These are phyloP conservation scores for Suillus lakei DNA, from an alignment of 768 basidiomycete species.

Conservation along the genomic window DNA sequence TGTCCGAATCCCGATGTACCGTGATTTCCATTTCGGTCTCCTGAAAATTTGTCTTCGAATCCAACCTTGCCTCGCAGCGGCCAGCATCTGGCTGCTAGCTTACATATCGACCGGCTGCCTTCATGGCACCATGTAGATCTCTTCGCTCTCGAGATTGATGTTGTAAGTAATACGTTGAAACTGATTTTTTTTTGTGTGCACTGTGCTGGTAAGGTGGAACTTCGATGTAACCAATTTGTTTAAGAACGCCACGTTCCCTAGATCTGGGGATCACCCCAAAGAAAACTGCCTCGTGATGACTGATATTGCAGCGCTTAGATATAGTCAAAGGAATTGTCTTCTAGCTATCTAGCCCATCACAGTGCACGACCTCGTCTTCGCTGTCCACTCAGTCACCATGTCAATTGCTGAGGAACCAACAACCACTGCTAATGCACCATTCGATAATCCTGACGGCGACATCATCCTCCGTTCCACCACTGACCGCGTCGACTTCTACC, in stretches of 20 bases:
- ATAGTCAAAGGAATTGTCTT: no score
- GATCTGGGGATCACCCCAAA: neutral
- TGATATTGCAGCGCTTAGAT: neutral
- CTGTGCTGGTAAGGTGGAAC: no score
- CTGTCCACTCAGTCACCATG: neutral
- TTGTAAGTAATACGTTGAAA: no score
- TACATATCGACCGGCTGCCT: no score
- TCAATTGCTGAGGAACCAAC: neutral
- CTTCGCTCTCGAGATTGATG: no score
- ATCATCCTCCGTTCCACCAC: slow-evolving; percentile 41
- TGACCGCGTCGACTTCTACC: slow-evolving; percentile 36
- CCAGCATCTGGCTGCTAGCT: no score
- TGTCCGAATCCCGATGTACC: no score
- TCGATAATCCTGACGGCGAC: slow-evolving; percentile 39
- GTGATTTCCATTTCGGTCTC: no score
- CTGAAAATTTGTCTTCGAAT: no score
- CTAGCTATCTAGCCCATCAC: neutral
- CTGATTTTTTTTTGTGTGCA: no score
- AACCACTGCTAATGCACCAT: slow-evolving; percentile 19
- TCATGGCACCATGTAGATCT: no score
- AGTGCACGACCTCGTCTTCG: neutral
- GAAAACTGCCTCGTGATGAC: neutral
- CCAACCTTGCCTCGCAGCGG: no score
- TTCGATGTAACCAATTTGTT: neutral
- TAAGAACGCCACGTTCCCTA: neutral